Conservation (phyloP, 2,329 filamentous ascomycete genomes). For the Talaromyces sp. region DNA sequence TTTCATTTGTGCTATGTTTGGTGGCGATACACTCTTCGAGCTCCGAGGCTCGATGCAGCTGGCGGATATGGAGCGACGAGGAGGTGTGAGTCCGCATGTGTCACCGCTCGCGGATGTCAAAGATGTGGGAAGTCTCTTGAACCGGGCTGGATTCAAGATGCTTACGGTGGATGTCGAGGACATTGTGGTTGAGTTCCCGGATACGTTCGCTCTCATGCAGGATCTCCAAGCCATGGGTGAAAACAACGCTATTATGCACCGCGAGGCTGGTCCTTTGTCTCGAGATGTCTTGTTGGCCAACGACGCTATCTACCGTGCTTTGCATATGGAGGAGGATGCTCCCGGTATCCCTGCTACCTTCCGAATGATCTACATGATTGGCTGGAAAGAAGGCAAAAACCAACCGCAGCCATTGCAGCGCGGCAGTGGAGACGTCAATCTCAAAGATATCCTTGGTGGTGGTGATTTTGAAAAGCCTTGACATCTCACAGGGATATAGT, state of each 20-base stretch:
- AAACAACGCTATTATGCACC: slow-evolving; percentile 81
- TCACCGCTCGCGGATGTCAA: slow-evolving; percentile 90
- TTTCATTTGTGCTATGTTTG: slow-evolving; percentile 95
- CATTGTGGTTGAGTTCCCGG: slow-evolving; percentile 91
- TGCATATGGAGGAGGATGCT: slow-evolving; percentile 79
- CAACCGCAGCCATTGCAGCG: slow-evolving; percentile 79
- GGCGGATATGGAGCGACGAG: slow-evolving; percentile 84
- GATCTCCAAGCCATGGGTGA: slow-evolving; percentile 98
- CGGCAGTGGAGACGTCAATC: slow-evolving; percentile 82
- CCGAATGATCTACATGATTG: slow-evolving; percentile 96
- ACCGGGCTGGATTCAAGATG: slow-evolving; percentile 89
- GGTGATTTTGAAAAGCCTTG: slow-evolving; percentile 39
- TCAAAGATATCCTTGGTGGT: slow-evolving; percentile 75
- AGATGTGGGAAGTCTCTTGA: slow-evolving; percentile 85
- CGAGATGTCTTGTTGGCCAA: slow-evolving; percentile 84
- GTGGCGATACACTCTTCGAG: slow-evolving; percentile 91
- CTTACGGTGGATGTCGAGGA: slow-evolving; percentile 97
- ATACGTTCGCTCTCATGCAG: slow-evolving; percentile 86
- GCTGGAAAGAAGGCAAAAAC: slow-evolving; percentile 83
- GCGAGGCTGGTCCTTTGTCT: slow-evolving; percentile 76
- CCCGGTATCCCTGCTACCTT: slow-evolving; percentile 81
- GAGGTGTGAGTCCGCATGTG: slow-evolving; percentile 88
- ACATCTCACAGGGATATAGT: neutral
- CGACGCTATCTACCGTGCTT: slow-evolving; percentile 82
- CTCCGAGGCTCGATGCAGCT: slow-evolving; percentile 90